phyloP scores from a whole-genome alignment of 352 stramenopile genomes.

The Blastocystis sp. region DNA sequence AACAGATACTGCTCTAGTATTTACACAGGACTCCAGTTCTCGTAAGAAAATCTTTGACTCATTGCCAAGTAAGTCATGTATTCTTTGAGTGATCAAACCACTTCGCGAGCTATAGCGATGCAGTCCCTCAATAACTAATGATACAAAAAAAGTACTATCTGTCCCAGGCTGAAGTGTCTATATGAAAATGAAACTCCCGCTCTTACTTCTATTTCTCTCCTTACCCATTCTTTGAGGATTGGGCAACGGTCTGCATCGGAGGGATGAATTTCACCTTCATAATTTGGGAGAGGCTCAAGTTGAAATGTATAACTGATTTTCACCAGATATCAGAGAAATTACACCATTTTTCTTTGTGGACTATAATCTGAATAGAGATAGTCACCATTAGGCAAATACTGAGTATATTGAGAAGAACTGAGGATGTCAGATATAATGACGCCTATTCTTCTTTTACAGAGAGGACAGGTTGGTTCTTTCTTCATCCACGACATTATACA shows the following conservation, averaged over 20 bases:
- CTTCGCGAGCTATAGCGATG: not conserved
- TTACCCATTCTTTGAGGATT: constrained; percentile 19
- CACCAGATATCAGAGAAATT: not conserved
- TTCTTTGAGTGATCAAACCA: not conserved
- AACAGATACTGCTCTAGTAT: not conserved
- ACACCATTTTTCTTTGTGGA: constrained; percentile 12
- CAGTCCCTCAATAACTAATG: not conserved
- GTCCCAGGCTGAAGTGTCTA: constrained; percentile 40
- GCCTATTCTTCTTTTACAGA: constrained; percentile 12
- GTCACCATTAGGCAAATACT: constrained; percentile 13
- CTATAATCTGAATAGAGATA: constrained; percentile 8
- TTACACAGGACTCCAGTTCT: not conserved
- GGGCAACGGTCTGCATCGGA: not conserved
- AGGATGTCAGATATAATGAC: constrained; percentile 28
- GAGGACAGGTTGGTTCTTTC: not conserved
- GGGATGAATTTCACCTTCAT: not conserved
- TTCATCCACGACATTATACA: constrained; percentile 49
- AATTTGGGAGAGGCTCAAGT: not conserved
- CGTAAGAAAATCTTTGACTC: not conserved
- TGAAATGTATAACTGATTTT: constrained; percentile 8
- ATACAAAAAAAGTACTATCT: not conserved
- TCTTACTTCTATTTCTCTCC: constrained; percentile 4
- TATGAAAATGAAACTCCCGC: not conserved
- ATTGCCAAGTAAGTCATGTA: not conserved
- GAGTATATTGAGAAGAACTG: constrained; percentile 21